phyloP scores from a whole-genome alignment of 352 stramenopile species.

The Saprolegnia parasitica region DNA sequence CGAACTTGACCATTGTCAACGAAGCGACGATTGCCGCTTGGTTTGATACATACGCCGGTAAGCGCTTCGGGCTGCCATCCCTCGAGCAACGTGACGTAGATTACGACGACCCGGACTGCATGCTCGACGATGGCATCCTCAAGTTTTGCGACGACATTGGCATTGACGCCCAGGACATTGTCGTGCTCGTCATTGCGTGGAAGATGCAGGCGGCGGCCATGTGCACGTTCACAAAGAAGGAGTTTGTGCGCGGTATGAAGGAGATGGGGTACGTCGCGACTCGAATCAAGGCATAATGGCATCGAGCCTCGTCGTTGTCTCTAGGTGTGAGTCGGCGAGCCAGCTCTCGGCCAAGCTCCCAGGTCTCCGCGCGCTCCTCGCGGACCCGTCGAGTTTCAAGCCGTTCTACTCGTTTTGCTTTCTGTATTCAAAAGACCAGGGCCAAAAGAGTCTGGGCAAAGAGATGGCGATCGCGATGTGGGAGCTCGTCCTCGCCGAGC shows the following conservation, averaged over 20 bases:
- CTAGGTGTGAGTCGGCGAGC: slow-evolving; percentile 51
- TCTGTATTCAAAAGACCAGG: slow-evolving; percentile 80
- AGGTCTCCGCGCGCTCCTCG: slow-evolving; percentile 51
- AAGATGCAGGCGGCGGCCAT: slow-evolving; percentile 84
- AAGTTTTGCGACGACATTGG: slow-evolving; percentile 77
- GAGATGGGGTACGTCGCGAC: slow-evolving; percentile 39
- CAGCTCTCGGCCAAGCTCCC: slow-evolving; percentile 59
- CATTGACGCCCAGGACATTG: slow-evolving; percentile 68
- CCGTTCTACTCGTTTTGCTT: slow-evolving; percentile 87
- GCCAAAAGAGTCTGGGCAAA: slow-evolving; percentile 82
- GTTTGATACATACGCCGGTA: slow-evolving; percentile 54
- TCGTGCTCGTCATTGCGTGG: slow-evolving; percentile 82
- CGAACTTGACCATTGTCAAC: slow-evolving; percentile 10
- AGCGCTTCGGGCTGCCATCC: no score
- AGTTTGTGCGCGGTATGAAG: slow-evolving; percentile 78
- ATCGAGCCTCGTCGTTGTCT: no score
- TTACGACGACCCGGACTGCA: slow-evolving; percentile 48
- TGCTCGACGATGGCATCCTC: slow-evolving; percentile 69
- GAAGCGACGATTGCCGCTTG: slow-evolving; percentile 44
- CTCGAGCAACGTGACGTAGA: slow-evolving; percentile 33
- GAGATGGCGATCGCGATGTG: slow-evolving; percentile 85
- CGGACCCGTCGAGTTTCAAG: slow-evolving; percentile 57
- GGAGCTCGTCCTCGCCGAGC: slow-evolving; percentile 63
- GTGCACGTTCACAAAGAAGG: slow-evolving; percentile 79
- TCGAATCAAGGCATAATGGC: no score